These are phyloP conservation scores for Oidiodendron maius DNA, from an alignment of 495 filamentous ascomycete species.

Conservation along the genomic window DNA sequence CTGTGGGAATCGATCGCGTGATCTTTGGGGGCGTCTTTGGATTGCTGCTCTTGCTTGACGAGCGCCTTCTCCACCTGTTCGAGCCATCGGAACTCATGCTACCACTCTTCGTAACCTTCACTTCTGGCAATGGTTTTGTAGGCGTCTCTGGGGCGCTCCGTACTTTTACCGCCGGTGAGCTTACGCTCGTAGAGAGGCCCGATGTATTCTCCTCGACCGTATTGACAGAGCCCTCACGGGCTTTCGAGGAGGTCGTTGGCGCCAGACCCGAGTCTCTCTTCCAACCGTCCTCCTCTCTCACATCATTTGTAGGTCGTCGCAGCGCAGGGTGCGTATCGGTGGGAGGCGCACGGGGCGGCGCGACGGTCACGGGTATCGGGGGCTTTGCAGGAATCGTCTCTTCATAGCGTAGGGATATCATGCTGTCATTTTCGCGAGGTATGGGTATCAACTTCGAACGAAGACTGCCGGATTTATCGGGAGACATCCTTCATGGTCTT, in stretches of 20 bases:
- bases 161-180: background rate
- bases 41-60: constrained; percentile 10
- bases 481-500: constrained; percentile 11
- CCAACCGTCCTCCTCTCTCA: background rate
- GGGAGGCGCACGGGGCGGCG: constrained; percentile 16
- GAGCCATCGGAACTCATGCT: background rate
- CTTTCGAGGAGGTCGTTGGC: constrained; percentile 11
- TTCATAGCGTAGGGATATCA: constrained; percentile 50
- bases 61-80: constrained; percentile 7
- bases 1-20: background rate
- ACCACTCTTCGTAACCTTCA: background rate
- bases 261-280: constrained; percentile 25
- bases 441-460: background rate
- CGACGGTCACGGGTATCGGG: constrained; percentile 28
- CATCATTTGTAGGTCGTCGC: background rate
- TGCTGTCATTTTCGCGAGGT: constrained; percentile 30
- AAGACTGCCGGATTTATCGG: background rate
- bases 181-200: constrained; percentile 10
- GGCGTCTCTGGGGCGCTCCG: background rate
- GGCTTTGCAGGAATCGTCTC: constrained; percentile 47
- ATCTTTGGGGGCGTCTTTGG: constrained; percentile 1
- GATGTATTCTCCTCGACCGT: constrained; percentile 1
- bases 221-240: constrained; percentile 3
- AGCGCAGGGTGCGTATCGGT: constrained; percentile 19
- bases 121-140: background rate